Evolutionary conservation across 2,329 filamentous ascomycete genomes (phyloP).

Genomic region (Peltaster fructicola): DNA sequence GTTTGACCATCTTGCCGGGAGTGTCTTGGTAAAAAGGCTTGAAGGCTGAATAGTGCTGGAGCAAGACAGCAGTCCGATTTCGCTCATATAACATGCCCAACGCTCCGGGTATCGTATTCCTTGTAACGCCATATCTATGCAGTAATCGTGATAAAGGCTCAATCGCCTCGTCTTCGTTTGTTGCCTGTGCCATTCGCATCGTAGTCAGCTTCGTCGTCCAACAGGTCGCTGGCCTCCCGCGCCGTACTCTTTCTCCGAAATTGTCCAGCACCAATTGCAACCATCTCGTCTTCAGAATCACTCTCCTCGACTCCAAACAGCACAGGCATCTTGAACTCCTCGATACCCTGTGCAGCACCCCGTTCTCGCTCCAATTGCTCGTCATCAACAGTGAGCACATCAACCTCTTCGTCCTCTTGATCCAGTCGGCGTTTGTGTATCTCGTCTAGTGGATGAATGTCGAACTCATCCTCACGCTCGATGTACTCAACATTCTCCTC

Average conservation of each 20-base stretch:
- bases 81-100: neutral
- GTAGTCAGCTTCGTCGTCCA: slow-evolving; percentile 9
- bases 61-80: neutral
- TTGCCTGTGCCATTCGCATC: slow-evolving; percentile 9
- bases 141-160: slow-evolving; percentile 3
- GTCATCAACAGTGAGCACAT: slow-evolving; percentile 64
- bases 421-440: slow-evolving; percentile 81
- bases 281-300: slow-evolving; percentile 81
- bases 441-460: slow-evolving; percentile 89
- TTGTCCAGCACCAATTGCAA: slow-evolving; percentile 54
- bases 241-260: slow-evolving; percentile 60
- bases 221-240: slow-evolving; percentile 31
- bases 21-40: slow-evolving; percentile 1
- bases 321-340: slow-evolving; percentile 69
- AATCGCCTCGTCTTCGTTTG: slow-evolving; percentile 9
- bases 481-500: slow-evolving; percentile 97
- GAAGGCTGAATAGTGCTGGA: slow-evolving; percentile 1
- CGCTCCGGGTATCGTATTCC: too few relatives aligned
- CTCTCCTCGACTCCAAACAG: slow-evolving; percentile 84
- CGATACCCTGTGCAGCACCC: slow-evolving; percentile 22
- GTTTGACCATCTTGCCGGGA: slow-evolving; percentile 2
- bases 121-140: too few relatives aligned
- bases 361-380: slow-evolving; percentile 24
- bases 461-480: slow-evolving; percentile 91
- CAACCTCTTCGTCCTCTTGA: slow-evolving; percentile 81